Evolutionary conservation across 2,329 filamentous ascomycete species (phyloP), one percentile per base, ranked within the genome.

Genomic region (Teratosphaeria nubilosa): DNA sequence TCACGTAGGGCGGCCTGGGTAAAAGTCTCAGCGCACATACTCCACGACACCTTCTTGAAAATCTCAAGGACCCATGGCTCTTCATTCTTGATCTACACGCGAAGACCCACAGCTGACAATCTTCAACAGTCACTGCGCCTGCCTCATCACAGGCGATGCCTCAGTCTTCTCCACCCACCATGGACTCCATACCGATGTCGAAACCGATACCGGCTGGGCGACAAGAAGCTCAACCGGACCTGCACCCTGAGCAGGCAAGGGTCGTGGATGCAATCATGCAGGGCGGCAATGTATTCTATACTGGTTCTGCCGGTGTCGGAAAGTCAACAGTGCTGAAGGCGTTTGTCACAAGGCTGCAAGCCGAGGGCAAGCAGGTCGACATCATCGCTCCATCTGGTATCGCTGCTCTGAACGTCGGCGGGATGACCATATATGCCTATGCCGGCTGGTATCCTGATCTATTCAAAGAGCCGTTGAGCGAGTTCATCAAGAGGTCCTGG

Each of bases 201-300:
- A 30, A 22, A 14, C 41, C 53, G 37, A 11, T 30, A 11, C 41
- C 57, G 10, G 22, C 27, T 22, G n/a, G 45, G n/a, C 27, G 25
- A 11, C 14, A 20, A 16, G 57, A 58, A 22, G 25, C 45, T 16
- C 34, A 56, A 22, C 56, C 59, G 30, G 30, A 25, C 3, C 37
- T 61, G 10, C 51, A 50, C 24, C 25, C n/a, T 14, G 59, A 61
- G 30, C 59, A 61, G 53, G 30, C 25, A 10, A 24, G 24, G 13
- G 31, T 61, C 10, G 51, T 59, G 20, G 34, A 51, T 25, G 10
- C 27, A 6, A 58, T 61, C 30, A 22, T 32, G n/a, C 3, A 22
- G 14, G 80, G 82, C 0, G 61, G 66, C 1, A 86, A 86, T 57
- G 80, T 86, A 14, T 87, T 86, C 66, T 86, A 82, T 64, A 86